Evolutionary conservation across 2,329 filamentous ascomycete genomes (phyloP), one percentile per base, ranked within the genome.

Genomic region (Elsinoe ampelina): DNA sequence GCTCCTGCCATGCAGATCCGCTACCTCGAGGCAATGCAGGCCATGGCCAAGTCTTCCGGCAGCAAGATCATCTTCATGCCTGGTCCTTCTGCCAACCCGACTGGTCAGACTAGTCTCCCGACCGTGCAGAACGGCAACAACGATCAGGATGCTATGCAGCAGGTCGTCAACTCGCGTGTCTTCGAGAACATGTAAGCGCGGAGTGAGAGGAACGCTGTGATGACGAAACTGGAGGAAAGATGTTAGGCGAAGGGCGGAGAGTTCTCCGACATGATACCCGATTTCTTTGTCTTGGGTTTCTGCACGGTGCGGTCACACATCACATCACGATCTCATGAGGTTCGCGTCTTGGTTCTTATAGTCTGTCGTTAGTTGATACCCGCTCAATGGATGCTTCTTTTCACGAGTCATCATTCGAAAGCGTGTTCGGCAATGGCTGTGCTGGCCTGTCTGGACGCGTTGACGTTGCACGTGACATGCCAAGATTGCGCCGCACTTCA

Each of bases 1-100:
- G 92, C 92, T 0, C 93, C 93, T 2, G 93, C 93, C 64, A 98
- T 98, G 93, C 91, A 96, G 75, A 95, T 95, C 75, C 80, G 91
- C 63, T 97, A 97, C 72, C 86, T 98, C 63, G 93, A 98, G 75
- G 91, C 93, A 3, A 97, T 97, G 92, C 93, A 97, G 72, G 82
- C 89, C 41, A 98, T 98, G 92, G 93, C 93, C 65, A 97, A 96
- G 81, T 82, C 83, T 0, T 89, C 90, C 48, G 95, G 90, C 73
- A 81, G 79, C 72, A 95, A 95, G 75, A 86, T 93, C 66, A 91
- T 92, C 65, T 92, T 93, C 79, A 69, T 93, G 63, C 87, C 86
- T 1, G 82, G 78, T 7, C 72, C 77, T 11, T 56, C 59, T 22
- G 26, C 13, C 15, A 48, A 47, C 30, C 30, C 32, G n/a, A 45